Evolutionary conservation across 805 yeast species (phyloP), one percentile per base, ranked within the genome.

Genomic region (Ogataea zsoltii): DNA sequence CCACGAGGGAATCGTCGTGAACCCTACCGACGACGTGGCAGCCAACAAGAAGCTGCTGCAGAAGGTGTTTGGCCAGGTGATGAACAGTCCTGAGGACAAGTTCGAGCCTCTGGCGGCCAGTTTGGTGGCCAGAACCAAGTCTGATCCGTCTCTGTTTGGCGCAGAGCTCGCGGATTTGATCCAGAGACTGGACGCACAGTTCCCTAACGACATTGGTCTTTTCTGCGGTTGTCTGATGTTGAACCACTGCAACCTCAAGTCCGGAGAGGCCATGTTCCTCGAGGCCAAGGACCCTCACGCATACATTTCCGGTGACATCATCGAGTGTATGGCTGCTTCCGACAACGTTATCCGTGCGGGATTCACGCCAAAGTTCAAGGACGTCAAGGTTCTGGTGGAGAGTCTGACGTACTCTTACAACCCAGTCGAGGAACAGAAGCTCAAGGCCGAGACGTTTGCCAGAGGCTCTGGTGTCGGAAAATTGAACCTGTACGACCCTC

Each of bases 291-390:
- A 91, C 68, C 98, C 98, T 19, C 99, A 94, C 68, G 99, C 99
- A 28, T 94, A 94, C 69, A 92, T 94, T 50, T 77, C 85, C 44
- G 99, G 99, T 55, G 98, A 94, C 67, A 94, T 94, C 56, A 91
- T 94, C 62, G 99, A 94, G 74, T 94, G 99, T 74, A 94, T 94
- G 99, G 99, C 99, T 34, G 97, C 99, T 7, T 85, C 95, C 33
- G 99, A 94, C 67, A 94, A 94, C 61, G 99, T 94, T 46, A 97
- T 94, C 40, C 82, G 99, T 67, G 96, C 97, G 3, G 99, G 99
- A 12, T 94, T 94, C 75, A 94, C 99, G n/a, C 99, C 99, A 51
- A 94, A 94, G 68, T 94, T 92, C 74, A 94, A 92, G 71, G 99
- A 94, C 67, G 98, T 94, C 49, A 69, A 82, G 48, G 89, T 86